These are phyloP conservation scores for Lactifluus echinatus DNA, from an alignment of 768 basidiomycete species.

Conservation along the genomic window DNA sequence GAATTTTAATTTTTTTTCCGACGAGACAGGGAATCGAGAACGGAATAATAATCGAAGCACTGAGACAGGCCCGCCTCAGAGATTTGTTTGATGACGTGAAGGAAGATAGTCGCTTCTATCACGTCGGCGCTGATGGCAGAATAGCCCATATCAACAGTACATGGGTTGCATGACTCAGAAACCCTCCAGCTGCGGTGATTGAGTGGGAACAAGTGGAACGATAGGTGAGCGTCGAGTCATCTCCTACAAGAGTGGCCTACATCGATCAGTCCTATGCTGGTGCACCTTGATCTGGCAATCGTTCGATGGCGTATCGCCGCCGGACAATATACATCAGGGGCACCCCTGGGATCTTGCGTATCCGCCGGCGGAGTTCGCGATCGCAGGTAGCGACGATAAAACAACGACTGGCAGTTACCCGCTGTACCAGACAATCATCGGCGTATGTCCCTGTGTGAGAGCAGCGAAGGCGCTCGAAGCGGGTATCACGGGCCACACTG, in stretches of 20 bases:
- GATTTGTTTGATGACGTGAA: background rate
- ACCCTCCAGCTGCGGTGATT: slow-evolving; percentile 15
- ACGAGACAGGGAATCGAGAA: background rate
- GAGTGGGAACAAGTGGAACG: background rate
- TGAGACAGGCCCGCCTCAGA: background rate
- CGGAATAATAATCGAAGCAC: background rate
- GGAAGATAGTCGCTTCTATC: background rate
- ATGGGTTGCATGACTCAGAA: background rate
- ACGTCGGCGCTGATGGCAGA: background rate
- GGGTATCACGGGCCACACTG: slow-evolving; percentile 93
- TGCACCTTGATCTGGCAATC: slow-evolving; percentile 89
- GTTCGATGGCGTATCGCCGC: slow-evolving; percentile 87
- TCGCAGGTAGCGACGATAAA: slow-evolving; percentile 98
- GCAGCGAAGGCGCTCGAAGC: slow-evolving; percentile 91
- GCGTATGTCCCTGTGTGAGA: slow-evolving; percentile 96
- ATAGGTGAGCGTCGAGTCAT: background rate
- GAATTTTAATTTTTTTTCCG: background rate
- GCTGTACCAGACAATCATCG: slow-evolving; percentile 95
- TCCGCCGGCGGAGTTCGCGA: slow-evolving; percentile 82
- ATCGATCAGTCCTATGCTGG: slow-evolving; percentile 30
- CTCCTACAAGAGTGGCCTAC: background rate
- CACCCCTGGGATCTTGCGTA: slow-evolving; percentile 88
- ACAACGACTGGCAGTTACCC: slow-evolving; percentile 90
- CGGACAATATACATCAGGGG: slow-evolving; percentile 97
- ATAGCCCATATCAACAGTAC: background rate